phyloP scores from a whole-genome alignment of 1,284 basidiomycete genomes.

The Gymnopus androsaceus region DNA sequence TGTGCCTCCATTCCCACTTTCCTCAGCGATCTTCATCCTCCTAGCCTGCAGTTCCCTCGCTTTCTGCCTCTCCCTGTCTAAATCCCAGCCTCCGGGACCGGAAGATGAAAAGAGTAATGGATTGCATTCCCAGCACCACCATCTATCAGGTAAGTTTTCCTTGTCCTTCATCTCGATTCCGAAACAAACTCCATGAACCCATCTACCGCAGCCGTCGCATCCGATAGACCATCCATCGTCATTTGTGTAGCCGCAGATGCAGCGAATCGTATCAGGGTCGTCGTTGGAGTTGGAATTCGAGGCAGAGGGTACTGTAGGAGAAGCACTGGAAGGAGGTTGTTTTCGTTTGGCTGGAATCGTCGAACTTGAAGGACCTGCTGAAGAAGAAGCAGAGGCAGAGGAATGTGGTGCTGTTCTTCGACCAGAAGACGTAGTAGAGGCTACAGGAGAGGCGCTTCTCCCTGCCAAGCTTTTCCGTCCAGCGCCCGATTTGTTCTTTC shows the following conservation, averaged over 20 bases:
- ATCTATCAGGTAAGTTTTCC: constrained; percentile 74
- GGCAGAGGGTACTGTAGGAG: no score
- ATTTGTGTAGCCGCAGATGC: constrained; percentile 73
- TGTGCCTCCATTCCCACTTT: no score
- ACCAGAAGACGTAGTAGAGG: no score
- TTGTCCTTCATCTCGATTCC: constrained; percentile 62
- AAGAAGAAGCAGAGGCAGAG: no score
- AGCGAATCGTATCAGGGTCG: constrained; percentile 48
- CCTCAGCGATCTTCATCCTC: constrained; percentile 37
- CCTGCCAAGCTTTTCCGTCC: no score
- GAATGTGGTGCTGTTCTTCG: no score
- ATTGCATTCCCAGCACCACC: constrained; percentile 66
- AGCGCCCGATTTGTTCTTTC: no score
- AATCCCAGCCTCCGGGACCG: no score
- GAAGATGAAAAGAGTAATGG: no score
- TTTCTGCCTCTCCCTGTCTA: constrained; percentile 22
- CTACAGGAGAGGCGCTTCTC: no score
- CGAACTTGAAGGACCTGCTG: no score
- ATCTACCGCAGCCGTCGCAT: constrained; percentile 86
- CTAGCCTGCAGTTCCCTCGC: constrained; percentile 38
- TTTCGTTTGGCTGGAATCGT: constrained; percentile 1
- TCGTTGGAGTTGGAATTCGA: background rate
- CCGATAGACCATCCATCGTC: constrained; percentile 93
- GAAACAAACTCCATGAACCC: constrained; percentile 92
- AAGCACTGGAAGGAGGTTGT: no score